phyloP scores from a whole-genome alignment of 2,329 filamentous ascomycete genomes.

The Thelonectria olida region DNA sequence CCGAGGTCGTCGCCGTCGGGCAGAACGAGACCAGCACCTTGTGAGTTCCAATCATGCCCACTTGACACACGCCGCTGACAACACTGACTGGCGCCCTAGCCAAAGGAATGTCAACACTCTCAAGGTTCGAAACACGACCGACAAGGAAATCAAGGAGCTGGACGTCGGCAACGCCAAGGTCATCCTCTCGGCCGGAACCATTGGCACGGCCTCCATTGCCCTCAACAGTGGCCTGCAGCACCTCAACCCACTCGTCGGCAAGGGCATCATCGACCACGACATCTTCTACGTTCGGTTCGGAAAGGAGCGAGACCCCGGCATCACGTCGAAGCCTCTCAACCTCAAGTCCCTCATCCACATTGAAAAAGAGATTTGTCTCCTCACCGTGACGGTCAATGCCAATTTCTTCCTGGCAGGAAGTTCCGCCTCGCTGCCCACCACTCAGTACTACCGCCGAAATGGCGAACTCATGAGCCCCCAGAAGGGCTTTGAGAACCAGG shows the following conservation, averaged over 20 bases:
- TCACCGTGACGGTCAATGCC: constrained; percentile 30
- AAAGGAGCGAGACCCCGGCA: constrained; percentile 11
- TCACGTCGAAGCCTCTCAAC: constrained; percentile 26
- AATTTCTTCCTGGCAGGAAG: constrained; percentile 31
- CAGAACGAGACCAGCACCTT: not conserved
- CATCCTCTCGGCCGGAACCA: constrained; percentile 13
- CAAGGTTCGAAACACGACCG: constrained; percentile 19
- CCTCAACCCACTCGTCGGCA: constrained; percentile 6
- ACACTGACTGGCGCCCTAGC: not conserved
- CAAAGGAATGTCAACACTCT: constrained; percentile 17
- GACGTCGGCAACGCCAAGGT: constrained; percentile 24
- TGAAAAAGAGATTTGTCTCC: constrained; percentile 9
- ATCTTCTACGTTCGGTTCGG: constrained; percentile 28
- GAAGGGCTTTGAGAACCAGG: constrained; percentile 11
- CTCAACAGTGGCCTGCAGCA: constrained; percentile 27
- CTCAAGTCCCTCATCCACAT: constrained; percentile 24
- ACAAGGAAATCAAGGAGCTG: constrained; percentile 21
- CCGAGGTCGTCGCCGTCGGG: constrained; percentile 22
- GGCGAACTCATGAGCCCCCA: constrained; percentile 14
- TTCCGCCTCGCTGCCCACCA: constrained; percentile 24
- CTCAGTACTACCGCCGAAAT: constrained; percentile 19
- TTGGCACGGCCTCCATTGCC: constrained; percentile 29
- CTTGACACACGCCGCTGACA: fast-evolving
- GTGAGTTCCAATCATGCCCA: constrained; percentile 10
- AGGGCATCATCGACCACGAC: constrained; percentile 29